These are phyloP conservation scores for Trematosphaeria pertusa DNA, from an alignment of 2,329 filamentous ascomycete species.

Conservation along the genomic window DNA sequence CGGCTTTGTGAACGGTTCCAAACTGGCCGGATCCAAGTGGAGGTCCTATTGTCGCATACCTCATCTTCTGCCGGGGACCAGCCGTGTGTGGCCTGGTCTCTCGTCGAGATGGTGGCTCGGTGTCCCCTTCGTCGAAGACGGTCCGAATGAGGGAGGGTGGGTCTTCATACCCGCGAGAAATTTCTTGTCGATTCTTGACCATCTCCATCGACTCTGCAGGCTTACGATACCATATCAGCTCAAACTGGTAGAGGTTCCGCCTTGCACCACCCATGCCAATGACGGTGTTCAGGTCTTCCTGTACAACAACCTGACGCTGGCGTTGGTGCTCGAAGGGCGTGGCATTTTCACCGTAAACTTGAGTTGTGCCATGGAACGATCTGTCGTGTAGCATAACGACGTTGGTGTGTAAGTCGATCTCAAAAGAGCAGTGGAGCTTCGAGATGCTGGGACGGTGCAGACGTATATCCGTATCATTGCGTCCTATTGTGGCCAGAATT, in stretches of 20 bases:
- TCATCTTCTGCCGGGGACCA: too few species aligned
- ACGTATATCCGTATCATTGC: slow-evolving; percentile 13
- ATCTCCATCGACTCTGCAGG: too few species aligned
- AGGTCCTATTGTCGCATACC: too few species aligned
- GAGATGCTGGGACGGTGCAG: slow-evolving; percentile 19
- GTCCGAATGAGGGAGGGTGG: too few species aligned
- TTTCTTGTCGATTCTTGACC: too few species aligned
- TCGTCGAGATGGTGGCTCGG: too few species aligned
- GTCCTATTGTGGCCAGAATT: slow-evolving; percentile 5
- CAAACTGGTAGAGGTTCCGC: neutral
- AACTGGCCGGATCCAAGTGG: too few species aligned
- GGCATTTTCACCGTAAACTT: slow-evolving; percentile 19
- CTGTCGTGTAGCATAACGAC: slow-evolving; percentile 22
- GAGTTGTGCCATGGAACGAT: slow-evolving; percentile 16
- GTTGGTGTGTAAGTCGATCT: slow-evolving; percentile 11
- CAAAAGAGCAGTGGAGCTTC: slow-evolving; percentile 26
- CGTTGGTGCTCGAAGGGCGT: slow-evolving; percentile 17
- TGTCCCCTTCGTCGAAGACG: too few species aligned
- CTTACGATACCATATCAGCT: slow-evolving; percentile 7
- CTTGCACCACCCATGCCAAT: slow-evolving; percentile 19
- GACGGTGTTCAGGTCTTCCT: slow-evolving; percentile 13
- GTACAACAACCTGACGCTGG: slow-evolving; percentile 21
- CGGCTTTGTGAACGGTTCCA: too few species aligned
- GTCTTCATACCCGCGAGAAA: too few species aligned
- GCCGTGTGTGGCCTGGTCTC: too few species aligned